phyloP scores from a whole-genome alignment of 2,329 filamentous ascomycete genomes.

The Didymella sp. region DNA sequence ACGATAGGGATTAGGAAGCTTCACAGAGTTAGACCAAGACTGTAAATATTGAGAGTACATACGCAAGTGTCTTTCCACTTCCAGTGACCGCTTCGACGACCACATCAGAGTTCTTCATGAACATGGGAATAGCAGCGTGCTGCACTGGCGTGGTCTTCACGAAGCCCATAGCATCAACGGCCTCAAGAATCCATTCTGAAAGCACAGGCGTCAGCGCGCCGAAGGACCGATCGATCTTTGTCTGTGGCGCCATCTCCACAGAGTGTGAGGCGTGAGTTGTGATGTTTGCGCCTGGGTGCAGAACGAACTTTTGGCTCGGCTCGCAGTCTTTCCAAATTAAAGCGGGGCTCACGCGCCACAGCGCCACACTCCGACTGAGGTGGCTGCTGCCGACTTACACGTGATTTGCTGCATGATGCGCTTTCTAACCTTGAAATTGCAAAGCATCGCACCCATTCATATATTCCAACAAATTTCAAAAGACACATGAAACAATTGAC shows the following conservation, averaged over 20 bases:
- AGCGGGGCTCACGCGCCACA: too few species aligned
- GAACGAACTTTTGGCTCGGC: slow-evolving; percentile 12
- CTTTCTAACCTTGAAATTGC: too few species aligned
- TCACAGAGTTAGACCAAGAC: background rate
- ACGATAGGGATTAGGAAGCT: slow-evolving; percentile 81
- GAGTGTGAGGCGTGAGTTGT: slow-evolving; percentile 1
- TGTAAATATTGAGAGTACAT: slow-evolving; percentile 9
- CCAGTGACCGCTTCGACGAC: slow-evolving; percentile 74
- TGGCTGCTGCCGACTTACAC: background rate
- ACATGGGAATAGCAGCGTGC: slow-evolving; percentile 85
- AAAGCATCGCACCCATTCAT: too few species aligned
- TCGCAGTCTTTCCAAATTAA: background rate
- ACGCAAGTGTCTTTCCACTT: slow-evolving; percentile 46
- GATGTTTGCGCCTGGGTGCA: slow-evolving; percentile 13
- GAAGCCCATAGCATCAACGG: slow-evolving; percentile 84
- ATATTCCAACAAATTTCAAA: too few species aligned
- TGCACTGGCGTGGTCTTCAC: slow-evolving; percentile 92
- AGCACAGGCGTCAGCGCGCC: slow-evolving; percentile 72
- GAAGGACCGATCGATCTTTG: slow-evolving; percentile 62
- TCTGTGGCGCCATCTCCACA: slow-evolving; percentile 43
- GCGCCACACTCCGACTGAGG: slow-evolving; percentile 7
- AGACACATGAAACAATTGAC: background rate
- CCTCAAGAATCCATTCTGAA: slow-evolving; percentile 85
- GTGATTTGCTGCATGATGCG: background rate
- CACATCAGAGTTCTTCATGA: slow-evolving; percentile 88